A percentile compares a stretch with the other conserved stretches of the same genome.
Conservation (phyloP, 164 flowering plant species). For the Euptelea pleiosperma region DNA sequence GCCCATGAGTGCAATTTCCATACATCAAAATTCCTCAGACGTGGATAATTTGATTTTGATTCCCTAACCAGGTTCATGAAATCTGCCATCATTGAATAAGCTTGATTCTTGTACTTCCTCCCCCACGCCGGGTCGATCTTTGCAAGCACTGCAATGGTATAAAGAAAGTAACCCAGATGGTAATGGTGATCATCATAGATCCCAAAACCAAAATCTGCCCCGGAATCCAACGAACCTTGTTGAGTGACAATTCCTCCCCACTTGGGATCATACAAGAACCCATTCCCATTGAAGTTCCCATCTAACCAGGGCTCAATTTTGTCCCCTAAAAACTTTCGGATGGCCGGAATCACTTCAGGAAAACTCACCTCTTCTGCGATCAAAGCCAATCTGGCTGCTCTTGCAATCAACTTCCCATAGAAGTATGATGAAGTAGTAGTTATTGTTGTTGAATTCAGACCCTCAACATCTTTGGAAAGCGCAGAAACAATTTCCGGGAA, state of each 20-base stretch:
- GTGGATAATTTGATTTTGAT: constrained; percentile 45
- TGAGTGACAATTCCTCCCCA: constrained; percentile 90
- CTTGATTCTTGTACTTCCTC: constrained; percentile 69
- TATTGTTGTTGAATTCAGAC: constrained; percentile 35
- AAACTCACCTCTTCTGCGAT: constrained; percentile 79
- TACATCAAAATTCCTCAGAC: constrained; percentile 76
- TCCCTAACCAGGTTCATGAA: constrained; percentile 57
- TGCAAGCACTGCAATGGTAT: constrained; percentile 77
- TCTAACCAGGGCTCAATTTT: constrained; percentile 83
- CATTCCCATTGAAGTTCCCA: constrained; percentile 72
- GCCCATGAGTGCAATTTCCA: constrained; percentile 96
- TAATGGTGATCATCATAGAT: constrained; percentile 86
- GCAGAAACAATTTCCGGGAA: constrained; percentile 51
- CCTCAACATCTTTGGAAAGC: constrained; percentile 55
- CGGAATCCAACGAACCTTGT: constrained; percentile 62
- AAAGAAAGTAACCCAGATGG: constrained; percentile 84
- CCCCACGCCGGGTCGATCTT: constrained; percentile 90
- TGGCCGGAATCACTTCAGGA: constrained; percentile 50
- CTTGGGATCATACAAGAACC: constrained; percentile 66
- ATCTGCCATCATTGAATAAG: constrained; percentile 77
- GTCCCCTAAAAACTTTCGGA: constrained; percentile 53
- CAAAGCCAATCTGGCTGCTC: constrained; percentile 88
- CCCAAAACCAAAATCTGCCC: constrained; percentile 93
- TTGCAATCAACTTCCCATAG: constrained; percentile 79
- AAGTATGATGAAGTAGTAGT: constrained; percentile 73